These are phyloP conservation scores for Aspergillus carbonarius DNA, from an alignment of 2,329 filamentous ascomycete species.

Conservation along the genomic window DNA sequence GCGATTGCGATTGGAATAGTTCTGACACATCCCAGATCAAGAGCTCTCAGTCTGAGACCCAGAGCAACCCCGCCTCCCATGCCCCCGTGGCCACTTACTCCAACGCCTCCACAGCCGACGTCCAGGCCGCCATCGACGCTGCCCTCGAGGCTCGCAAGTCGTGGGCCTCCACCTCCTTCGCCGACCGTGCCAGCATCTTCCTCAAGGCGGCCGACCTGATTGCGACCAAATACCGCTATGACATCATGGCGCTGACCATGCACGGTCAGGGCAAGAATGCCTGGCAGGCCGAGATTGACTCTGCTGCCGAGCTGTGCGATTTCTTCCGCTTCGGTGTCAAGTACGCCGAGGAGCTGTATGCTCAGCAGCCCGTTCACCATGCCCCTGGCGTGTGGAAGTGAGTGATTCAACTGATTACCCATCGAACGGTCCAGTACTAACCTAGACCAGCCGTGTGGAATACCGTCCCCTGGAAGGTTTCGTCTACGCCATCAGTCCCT, in stretches of 20 bases:
- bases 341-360: slow-evolving; percentile 88
- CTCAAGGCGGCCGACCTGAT: slow-evolving; percentile 94
- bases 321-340: slow-evolving; percentile 91
- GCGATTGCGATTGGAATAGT: background rate
- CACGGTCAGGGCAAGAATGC: slow-evolving; percentile 96
- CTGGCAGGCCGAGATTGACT: slow-evolving; percentile 98
- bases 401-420: slow-evolving; percentile 16
- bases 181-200: slow-evolving; percentile 88
- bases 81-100: slow-evolving; percentile 79
- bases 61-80: slow-evolving; percentile 83
- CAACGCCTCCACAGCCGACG: slow-evolving; percentile 72
- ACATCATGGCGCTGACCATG: slow-evolving; percentile 95
- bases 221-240: slow-evolving; percentile 88
- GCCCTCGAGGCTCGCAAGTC: slow-evolving; percentile 81
- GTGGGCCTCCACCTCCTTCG: slow-evolving; percentile 85
- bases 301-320: slow-evolving; percentile 87
- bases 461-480: slow-evolving; percentile 90
- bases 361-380: slow-evolving; percentile 82
- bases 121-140: slow-evolving; percentile 75
- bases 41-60: slow-evolving; percentile 48
- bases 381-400: slow-evolving; percentile 82
- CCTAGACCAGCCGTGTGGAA: slow-evolving; percentile 63
- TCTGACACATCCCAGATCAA: slow-evolving; percentile 27
- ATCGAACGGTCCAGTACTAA: slow-evolving; percentile 4
- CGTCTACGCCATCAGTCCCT: slow-evolving; percentile 89